Percentiles rank a stretch among this genome's conserved stretches.
phyloP scores from a whole-genome alignment of 176 grass and related monocot species.

The Guadua angustifolia region DNA sequence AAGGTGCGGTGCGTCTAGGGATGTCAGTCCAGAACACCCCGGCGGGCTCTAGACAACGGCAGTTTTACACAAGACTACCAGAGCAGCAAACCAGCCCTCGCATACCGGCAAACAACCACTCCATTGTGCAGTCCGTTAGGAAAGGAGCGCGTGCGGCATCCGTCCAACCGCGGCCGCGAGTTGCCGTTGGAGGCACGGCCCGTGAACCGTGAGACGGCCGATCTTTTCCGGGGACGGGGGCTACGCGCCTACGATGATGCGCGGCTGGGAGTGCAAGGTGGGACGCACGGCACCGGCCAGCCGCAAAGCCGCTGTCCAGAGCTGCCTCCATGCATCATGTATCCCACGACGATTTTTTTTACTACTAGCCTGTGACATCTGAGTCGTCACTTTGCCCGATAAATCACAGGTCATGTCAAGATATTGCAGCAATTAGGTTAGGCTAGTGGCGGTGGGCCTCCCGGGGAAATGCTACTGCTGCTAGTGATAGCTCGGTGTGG shows the following conservation, averaged over 20 bases:
- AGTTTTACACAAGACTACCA: not conserved
- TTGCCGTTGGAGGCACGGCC: not conserved
- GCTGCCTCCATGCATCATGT: conserved; percentile 26
- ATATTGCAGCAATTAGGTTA: conserved; percentile 6
- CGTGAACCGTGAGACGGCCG: conserved; percentile 29
- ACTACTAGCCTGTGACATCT: conserved; percentile 21
- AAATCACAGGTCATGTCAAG: conserved; percentile 14
- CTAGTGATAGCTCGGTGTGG: not conserved
- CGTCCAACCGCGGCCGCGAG: conserved; percentile 5
- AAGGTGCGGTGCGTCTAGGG: not conserved
- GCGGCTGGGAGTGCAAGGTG: conserved; percentile 28
- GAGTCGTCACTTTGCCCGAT: conserved; percentile 27
- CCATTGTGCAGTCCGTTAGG: not conserved
- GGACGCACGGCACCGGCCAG: conserved; percentile 51
- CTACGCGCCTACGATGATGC: not conserved
- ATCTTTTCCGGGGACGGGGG: not conserved
- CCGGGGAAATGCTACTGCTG: not conserved
- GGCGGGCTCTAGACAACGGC: not conserved
- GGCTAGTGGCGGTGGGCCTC: conserved; percentile 16
- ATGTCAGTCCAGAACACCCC: not conserved
- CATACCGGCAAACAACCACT: not conserved
- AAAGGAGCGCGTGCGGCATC: not conserved
- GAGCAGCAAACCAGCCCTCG: not conserved
- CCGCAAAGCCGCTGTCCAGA: conserved; percentile 46
- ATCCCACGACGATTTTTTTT: not conserved